Base-by-base conservation (phyloP, 345 rosid species). In the Heritiera littoralis region DNA sequence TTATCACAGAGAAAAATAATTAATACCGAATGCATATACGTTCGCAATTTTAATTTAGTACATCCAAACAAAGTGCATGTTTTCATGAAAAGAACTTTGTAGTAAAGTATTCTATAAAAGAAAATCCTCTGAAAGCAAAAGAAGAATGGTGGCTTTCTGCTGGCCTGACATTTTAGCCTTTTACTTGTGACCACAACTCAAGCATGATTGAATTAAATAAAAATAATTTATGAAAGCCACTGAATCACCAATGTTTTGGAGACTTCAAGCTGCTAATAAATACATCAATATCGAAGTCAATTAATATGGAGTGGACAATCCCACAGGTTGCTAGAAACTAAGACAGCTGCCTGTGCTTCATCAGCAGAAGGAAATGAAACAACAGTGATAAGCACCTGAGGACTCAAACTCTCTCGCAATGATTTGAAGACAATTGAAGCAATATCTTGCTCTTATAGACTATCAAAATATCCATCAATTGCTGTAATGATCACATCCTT, bases 391-490 rank as follows among this genome's bases (percentile, higher is more conserved):
- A 72, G 83, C 28, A 92, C 97, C 94, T 89, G 87, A 85, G 90
- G 91, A 79, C 86, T 82, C 63, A 80, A 79, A 77, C 79, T 71
- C 45, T 87, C 87, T 75, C 86, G 83, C 81, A 88, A 75, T 48
- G 89, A 86, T 70, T 72, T 83, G 80, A 78, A 51, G 78, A 85
- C 85, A 45, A 89, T 72, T 46, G 86, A 86, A 83, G 84, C 90
- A 66, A 94, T 88, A 81, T 90, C 92, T 23, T 23, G 28, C 28
- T 23, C 28, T 89, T 83, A 92, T 7, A 94, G 82, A 77, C 92
- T 94, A 84, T 94, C 88, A 79, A 91, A 91, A 67, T 92, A 91
- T 59, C 98, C 97, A 88, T 90, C 89, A 13, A 3, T 35, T 35
- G 2, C 38, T 1, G 82, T 78, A 70, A 92, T 54, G 43, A 90